Evolutionary conservation across 176 grass and related monocot genomes (phyloP).

Genomic region (Aegilops sharonensis): DNA sequence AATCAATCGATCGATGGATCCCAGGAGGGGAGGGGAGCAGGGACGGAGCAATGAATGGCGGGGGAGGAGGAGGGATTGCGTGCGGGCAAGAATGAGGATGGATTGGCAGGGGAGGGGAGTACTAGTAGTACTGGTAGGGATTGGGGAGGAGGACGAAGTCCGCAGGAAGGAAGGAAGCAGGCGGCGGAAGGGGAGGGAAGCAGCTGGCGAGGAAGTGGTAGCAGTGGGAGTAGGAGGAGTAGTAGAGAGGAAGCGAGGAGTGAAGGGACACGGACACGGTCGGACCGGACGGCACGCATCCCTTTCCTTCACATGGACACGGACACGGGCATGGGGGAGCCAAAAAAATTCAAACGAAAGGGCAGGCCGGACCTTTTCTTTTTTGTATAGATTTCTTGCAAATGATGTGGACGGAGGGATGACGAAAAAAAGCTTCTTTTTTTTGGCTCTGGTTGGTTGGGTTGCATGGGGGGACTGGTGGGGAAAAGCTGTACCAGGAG

Average conservation of each 20-base stretch:
- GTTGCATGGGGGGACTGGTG: neutral
- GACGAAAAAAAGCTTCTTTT: neutral
- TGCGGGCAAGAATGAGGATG: neutral
- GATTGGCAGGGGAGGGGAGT: neutral
- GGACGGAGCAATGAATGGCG: neutral
- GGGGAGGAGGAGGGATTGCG: neutral
- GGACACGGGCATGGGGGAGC: neutral
- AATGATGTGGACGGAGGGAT: no score
- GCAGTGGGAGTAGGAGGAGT: no score
- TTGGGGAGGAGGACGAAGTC: constrained; percentile 27
- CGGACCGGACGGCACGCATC: neutral
- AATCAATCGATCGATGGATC: neutral
- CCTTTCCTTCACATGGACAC: neutral
- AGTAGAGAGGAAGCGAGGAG: neutral
- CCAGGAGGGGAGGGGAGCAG: no score
- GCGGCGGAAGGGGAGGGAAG: neutral
- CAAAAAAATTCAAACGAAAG: constrained; percentile 27
- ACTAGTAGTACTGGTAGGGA: neutral
- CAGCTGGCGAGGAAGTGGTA: neutral
- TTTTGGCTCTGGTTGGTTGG: neutral
- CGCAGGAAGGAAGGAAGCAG: constrained; percentile 10
- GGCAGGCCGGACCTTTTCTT: no score
- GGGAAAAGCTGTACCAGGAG: neutral
- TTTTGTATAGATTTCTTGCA: no score
- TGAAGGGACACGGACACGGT: neutral